Base-by-base conservation (phyloP, 148 eudicot genomes). In the Vaccinium macrocarpon region DNA sequence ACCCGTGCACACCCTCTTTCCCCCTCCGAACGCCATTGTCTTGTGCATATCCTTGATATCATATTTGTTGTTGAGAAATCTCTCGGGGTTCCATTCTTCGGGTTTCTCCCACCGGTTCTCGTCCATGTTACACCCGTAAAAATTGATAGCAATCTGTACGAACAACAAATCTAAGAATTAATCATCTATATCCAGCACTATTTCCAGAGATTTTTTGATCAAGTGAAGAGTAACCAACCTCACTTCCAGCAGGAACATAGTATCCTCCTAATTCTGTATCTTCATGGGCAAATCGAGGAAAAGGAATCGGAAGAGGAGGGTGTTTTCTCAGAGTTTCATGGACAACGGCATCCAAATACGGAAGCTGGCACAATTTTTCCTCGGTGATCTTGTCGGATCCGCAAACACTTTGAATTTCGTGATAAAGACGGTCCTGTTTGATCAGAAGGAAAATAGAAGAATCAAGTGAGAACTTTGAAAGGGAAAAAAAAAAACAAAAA, bases 11-110 rank as follows among this genome's bases (percentile, higher is more conserved):
- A 91, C 90, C 83, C 99, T 86, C 82, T 92, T 97, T 4, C 98
- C 99, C 8, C 90, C 98, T 78, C 99, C 99, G 71, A 97, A 97
- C 1, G 99, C 93, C 96, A 95, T 90, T 1, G 99, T 97, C 87
- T 92, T 93, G 88, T 86, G 88, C 82, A 97, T 80, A 74, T 97
- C 98, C 75, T 82, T 86, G 0, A 85, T 82, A 13, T 90, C 92
- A 23, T 86, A 81, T 68, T 82, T 90, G 5, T 82, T 80, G 13
- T 80, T 66, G 5, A 94, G 85, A 86, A 93, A 97, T 79, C 99
- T 91, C 85, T 97, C 98, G 0, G 99, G 99, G 49, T 80, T 92
- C 98, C 98, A 95, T 19, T 90, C 93, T 50, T 95, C 95, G 0
- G 99, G 90, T 48, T 85, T 80, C 76, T 93, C 92, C 99, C 99